Conservation (phyloP, 305 asterid genomes). For the Withania somnifera region DNA sequence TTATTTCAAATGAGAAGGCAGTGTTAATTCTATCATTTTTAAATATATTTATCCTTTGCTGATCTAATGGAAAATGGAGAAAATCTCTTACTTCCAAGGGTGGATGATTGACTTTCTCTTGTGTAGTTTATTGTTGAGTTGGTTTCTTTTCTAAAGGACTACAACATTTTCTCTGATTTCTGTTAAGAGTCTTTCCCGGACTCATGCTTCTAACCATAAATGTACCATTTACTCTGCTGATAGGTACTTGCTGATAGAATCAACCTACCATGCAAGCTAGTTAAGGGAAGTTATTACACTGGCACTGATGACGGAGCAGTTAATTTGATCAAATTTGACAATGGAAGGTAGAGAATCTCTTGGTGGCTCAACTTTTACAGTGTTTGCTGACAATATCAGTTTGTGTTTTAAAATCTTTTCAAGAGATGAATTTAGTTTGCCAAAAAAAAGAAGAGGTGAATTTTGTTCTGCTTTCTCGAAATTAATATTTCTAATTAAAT, state of each 20-base stretch:
- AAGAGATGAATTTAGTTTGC: neutral
- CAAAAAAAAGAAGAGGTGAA: neutral
- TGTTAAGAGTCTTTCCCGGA: neutral
- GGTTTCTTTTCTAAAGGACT: neutral
- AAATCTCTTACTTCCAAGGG: neutral
- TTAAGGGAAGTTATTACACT: conserved; percentile 92
- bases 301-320: conserved; percentile 99
- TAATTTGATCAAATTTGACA: conserved; percentile 76
- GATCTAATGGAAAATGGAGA: neutral
- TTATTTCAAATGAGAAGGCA: neutral
- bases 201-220: conserved; percentile 1
- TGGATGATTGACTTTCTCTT: neutral
- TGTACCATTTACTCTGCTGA: conserved; percentile 23
- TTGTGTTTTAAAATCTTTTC: neutral
- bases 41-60: neutral
- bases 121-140: neutral
- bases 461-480: neutral
- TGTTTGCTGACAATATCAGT: neutral
- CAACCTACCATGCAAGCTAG: conserved; percentile 89
- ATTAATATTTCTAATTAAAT: neutral
- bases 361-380: neutral
- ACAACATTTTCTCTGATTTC: neutral
- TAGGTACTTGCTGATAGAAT: conserved; percentile 95
- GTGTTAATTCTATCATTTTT: neutral
- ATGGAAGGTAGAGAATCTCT: conserved; percentile 59